Evolutionary conservation across 345 rosid species (phyloP).

Genomic region (Noccaea bulbosa): DNA sequence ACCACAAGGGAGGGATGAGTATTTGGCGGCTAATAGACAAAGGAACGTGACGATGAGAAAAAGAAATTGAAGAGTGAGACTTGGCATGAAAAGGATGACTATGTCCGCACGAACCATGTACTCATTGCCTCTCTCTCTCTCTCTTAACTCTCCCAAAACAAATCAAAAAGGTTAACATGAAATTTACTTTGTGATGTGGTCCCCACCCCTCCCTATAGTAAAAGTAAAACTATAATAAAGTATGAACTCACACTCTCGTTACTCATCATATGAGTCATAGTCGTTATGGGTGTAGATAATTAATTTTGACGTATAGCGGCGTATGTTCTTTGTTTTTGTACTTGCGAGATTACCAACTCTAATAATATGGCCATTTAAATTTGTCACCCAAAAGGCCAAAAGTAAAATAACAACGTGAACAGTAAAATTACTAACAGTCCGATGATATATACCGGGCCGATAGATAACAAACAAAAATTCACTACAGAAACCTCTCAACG

Average conservation of each 20-base stretch:
- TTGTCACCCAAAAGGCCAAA: too few species aligned
- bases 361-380: too few species aligned
- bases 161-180: background rate
- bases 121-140: conserved; percentile 16
- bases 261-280: background rate
- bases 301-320: too few species aligned
- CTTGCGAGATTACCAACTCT: too few species aligned
- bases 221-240: background rate
- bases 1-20: conserved; percentile 34
- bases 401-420: too few species aligned
- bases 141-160: background rate
- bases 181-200: conserved; percentile 27
- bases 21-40: conserved; percentile 45
- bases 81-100: conserved; percentile 42
- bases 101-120: conserved; percentile 32
- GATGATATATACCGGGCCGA: too few species aligned
- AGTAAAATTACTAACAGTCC: too few species aligned
- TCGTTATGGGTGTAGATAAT: background rate
- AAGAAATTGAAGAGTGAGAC: conserved; percentile 17
- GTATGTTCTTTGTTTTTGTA: too few species aligned
- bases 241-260: background rate
- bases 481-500: too few species aligned
- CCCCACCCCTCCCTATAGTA: conserved; percentile 11
- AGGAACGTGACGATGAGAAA: conserved; percentile 37
- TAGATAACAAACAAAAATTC: too few species aligned